A percentile compares a stretch with the other conserved stretches of the same genome.
Conservation (phyloP, 1,139 yeast species). For the Saccharomycopsis phalli region DNA sequence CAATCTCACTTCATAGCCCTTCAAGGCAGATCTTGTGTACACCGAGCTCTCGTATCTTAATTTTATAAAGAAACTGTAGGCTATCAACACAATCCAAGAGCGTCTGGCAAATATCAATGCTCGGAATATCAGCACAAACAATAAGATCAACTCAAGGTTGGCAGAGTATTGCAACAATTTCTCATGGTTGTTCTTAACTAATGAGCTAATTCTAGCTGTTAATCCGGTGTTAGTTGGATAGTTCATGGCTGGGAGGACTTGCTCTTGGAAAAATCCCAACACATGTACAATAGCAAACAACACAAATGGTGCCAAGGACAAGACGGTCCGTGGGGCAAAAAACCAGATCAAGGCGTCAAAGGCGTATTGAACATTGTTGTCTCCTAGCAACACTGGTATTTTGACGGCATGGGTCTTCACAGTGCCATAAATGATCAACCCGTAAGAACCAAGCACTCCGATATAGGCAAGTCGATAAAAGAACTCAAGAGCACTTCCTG, state of each 20-base stretch:
- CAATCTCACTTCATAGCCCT: conserved; percentile 59
- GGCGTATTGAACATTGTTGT: conserved; percentile 64
- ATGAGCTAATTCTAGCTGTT: conserved; percentile 35
- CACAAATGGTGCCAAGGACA: conserved; percentile 57
- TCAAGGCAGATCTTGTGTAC: conserved; percentile 63
- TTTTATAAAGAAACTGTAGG: conserved; percentile 63
- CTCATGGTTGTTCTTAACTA: conserved; percentile 58
- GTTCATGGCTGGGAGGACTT: conserved; percentile 58
- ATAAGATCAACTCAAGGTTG: conserved; percentile 52
- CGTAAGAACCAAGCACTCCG: conserved; percentile 67
- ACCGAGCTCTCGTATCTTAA: conserved; percentile 70
- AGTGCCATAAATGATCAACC: conserved; percentile 61
- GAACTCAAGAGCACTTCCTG: conserved; percentile 29
- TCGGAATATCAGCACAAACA: conserved; percentile 41
- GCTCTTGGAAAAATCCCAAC: conserved; percentile 54
- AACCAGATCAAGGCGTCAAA: conserved; percentile 51
- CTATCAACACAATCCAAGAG: conserved; percentile 50
- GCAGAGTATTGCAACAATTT: conserved; percentile 66
- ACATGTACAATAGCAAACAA: conserved; percentile 69
- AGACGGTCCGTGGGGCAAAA: conserved; percentile 41
- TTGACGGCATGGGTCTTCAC: conserved; percentile 25
- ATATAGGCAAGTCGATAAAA: conserved; percentile 57
- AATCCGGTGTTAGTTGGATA: conserved; percentile 33
- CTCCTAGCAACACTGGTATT: conserved; percentile 34
- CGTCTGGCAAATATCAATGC: conserved; percentile 56